Evolutionary conservation across 768 basidiomycete genomes (phyloP).

Genomic region (Termitomyces sp.): DNA sequence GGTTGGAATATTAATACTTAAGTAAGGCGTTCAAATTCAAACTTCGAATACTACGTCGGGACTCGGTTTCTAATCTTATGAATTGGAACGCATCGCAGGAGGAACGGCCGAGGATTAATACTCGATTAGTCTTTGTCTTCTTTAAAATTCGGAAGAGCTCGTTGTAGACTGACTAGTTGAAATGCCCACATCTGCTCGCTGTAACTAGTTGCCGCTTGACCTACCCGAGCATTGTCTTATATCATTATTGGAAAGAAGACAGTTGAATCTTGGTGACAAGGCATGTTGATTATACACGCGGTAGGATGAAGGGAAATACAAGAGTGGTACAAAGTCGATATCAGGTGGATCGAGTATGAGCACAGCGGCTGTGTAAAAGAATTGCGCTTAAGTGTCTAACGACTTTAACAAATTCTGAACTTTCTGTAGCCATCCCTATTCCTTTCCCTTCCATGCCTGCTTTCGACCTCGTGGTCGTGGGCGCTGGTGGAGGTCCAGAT

Average conservation of each 20-base stretch:
- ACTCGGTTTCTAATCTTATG: conserved; percentile 12
- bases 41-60: too few relatives aligned
- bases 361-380: conserved; percentile 12
- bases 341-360: conserved; percentile 11
- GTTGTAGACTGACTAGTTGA: too few relatives aligned
- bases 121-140: too few relatives aligned
- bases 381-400: conserved; percentile 10
- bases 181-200: too few relatives aligned
- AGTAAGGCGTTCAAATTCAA: too few relatives aligned
- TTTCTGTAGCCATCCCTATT: conserved; percentile 2
- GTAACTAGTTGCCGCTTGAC: too few relatives aligned
- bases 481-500: conserved; percentile 82
- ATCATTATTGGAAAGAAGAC: background rate
- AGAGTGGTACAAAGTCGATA: conserved; percentile 8
- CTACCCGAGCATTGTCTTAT: background rate
- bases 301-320: background rate
- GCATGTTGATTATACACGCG: too few relatives aligned
- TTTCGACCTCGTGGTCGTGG: conserved; percentile 79
- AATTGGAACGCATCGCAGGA: too few relatives aligned
- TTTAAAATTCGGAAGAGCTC: too few relatives aligned
- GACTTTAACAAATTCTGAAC: conserved; percentile 13
- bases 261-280: background rate
- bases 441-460: conserved; percentile 29
- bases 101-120: too few relatives aligned
- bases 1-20: background rate